Conservation (phyloP, 2,329 filamentous ascomycete species). For the Aspergillus glaucus region DNA sequence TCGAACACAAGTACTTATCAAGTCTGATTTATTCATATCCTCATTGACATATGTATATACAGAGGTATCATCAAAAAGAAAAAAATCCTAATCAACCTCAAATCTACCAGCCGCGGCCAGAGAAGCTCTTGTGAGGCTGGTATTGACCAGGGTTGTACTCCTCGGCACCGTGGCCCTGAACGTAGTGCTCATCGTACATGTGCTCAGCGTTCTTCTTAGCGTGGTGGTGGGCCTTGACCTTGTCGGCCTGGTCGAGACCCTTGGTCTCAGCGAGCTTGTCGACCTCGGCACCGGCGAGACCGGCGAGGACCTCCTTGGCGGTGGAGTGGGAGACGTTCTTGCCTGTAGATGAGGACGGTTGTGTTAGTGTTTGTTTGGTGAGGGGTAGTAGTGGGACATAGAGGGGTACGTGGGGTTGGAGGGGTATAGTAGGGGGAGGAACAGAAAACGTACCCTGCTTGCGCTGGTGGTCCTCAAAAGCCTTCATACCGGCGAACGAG, state of each 20-base stretch:
- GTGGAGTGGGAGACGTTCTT: conserved; percentile 65
- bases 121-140: conserved; percentile 25
- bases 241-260: conserved; percentile 56
- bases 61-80: background rate
- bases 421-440: background rate
- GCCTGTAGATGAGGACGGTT: conserved; percentile 39
- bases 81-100: background rate
- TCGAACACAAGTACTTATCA: too few relatives aligned
- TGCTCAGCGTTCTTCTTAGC: conserved; percentile 53
- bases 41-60: background rate
- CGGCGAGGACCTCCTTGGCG: conserved; percentile 71
- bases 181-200: conserved; percentile 60
- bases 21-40: too few relatives aligned
- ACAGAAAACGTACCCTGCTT: conserved; percentile 49
- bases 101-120: conserved; percentile 17
- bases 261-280: conserved; percentile 70
- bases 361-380: background rate
- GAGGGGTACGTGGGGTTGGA: background rate
- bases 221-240: conserved; percentile 53
- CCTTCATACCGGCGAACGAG: conserved; percentile 73
- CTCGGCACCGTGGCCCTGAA: conserved; percentile 36
- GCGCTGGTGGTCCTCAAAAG: conserved; percentile 70
- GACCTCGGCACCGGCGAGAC: conserved; percentile 66
- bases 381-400: too few relatives aligned
- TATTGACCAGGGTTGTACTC: conserved; percentile 49